Percentiles rank a stretch among this genome's conserved stretches.
phyloP scores from a whole-genome alignment of 2,329 filamentous ascomycete species.

The Hymenoscyphus salicellus region DNA sequence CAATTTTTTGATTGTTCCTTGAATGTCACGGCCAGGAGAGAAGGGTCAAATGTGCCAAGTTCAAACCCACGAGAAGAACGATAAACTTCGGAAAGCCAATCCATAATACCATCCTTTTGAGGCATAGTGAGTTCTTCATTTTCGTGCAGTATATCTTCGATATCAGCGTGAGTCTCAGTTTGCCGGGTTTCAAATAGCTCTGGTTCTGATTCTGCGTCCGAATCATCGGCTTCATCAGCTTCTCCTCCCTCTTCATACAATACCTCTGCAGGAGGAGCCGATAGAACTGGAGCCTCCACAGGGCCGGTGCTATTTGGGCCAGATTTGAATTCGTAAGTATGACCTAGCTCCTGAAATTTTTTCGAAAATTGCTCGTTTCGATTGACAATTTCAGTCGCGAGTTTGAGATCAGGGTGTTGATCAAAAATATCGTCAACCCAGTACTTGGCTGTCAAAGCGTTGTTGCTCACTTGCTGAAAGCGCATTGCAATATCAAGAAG shows the following conservation, averaged over 20 bases:
- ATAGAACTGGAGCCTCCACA: too few relatives aligned
- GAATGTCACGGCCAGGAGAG: not conserved
- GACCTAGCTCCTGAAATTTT: not conserved
- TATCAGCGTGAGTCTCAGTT: not conserved
- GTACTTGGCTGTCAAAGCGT: not conserved
- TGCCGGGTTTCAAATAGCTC: not conserved
- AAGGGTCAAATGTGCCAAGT: constrained; percentile 3
- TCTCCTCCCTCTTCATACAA: not conserved
- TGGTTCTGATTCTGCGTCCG: not conserved
- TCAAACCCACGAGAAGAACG: not conserved
- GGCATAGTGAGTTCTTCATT: not conserved
- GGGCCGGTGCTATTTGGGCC: too few relatives aligned
- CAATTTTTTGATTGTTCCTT: constrained; percentile 3
- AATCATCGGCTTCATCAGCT: not conserved
- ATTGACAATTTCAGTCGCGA: not conserved
- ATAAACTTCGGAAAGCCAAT: not conserved
- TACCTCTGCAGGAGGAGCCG: too few relatives aligned
- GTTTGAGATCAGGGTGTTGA: not conserved
- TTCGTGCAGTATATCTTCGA: not conserved
- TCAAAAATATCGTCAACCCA: not conserved
- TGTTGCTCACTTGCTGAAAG: not conserved
- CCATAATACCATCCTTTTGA: not conserved
- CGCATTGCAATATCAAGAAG: not conserved
- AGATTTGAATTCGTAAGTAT: not conserved
- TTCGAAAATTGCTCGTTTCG: not conserved